Evolutionary conservation across 2,329 filamentous ascomycete species (phyloP).

Genomic region (Fusarium ramigenum): DNA sequence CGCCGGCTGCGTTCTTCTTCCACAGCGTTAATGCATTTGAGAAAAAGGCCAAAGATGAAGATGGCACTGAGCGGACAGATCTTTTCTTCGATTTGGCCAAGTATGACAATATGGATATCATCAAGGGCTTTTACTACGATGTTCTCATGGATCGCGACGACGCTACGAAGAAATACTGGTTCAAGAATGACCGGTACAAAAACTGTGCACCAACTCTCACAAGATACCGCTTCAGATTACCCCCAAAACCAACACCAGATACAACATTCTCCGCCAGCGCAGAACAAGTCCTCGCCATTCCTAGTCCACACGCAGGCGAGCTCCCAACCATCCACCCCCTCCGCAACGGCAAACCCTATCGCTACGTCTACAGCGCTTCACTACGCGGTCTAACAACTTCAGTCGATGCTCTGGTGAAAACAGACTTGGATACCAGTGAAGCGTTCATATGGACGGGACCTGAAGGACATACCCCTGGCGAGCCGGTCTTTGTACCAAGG

Average conservation of each 20-base stretch:
- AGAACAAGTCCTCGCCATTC: conserved; percentile 56
- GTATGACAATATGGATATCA: conserved; percentile 71
- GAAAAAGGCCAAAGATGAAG: conserved; percentile 54
- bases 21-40: conserved; percentile 84
- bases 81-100: conserved; percentile 73
- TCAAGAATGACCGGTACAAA: conserved; percentile 51
- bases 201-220: conserved; percentile 51
- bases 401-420: conserved; percentile 72
- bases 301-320: conserved; percentile 66
- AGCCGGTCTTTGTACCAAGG: conserved; percentile 71
- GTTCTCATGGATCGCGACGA: conserved; percentile 66
- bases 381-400: conserved; percentile 68
- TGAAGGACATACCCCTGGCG: conserved; percentile 71
- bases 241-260: conserved; percentile 25
- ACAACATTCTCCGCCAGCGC: conserved; percentile 32
- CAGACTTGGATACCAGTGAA: conserved; percentile 64
- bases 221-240: conserved; percentile 56
- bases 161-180: conserved; percentile 55
- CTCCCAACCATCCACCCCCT: conserved; percentile 72
- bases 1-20: conserved; percentile 78
- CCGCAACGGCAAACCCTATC: conserved; percentile 61
- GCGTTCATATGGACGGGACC: conserved; percentile 65
- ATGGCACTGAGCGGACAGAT: conserved; percentile 48
- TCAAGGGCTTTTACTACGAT: conserved; percentile 75
- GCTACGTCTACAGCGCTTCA: conserved; percentile 68